Conservation (phyloP, 768 basidiomycete species). For the Termitomyces sp. region DNA sequence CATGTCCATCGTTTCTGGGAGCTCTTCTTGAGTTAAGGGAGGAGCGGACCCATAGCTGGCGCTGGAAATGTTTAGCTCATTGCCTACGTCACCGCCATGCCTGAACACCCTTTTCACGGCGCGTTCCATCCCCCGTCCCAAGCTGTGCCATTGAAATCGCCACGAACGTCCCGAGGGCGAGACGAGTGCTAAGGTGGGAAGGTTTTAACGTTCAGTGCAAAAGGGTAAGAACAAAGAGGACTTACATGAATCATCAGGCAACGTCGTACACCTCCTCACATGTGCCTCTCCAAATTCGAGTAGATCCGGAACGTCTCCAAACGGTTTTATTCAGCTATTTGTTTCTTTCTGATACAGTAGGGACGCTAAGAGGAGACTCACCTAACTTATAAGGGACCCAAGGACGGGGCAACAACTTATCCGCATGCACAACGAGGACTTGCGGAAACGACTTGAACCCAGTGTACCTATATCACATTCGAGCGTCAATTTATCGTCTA, state of each 20-base stretch:
- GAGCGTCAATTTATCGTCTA: too few relatives aligned
- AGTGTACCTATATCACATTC: conserved; percentile 33
- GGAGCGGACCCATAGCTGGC: too few relatives aligned
- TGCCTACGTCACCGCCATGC: too few relatives aligned
- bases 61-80: too few relatives aligned
- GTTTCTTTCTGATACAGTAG: background rate
- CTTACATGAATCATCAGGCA: conserved; percentile 49
- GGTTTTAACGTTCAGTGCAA: background rate
- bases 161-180: conserved; percentile 62
- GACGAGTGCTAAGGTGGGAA: conserved; percentile 15
- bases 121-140: conserved; percentile 11
- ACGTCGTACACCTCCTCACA: conserved; percentile 61
- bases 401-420: conserved; percentile 91
- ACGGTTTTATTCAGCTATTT: background rate
- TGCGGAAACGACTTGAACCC: conserved; percentile 84
- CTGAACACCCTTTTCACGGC: too few relatives aligned
- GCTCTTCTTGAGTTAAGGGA: too few relatives aligned
- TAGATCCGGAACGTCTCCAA: conserved; percentile 76
- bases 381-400: conserved; percentile 97
- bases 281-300: conserved; percentile 58
- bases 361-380: conserved; percentile 26
- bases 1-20: too few relatives aligned
- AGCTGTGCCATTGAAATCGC: conserved; percentile 68
- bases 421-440: conserved; percentile 82
- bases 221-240: background rate